A percentile compares a stretch with the other conserved stretches of the same genome.
These are phyloP conservation scores for Verticillium nubilum DNA, from an alignment of 2,329 filamentous ascomycete genomes.

Conservation along the genomic window DNA sequence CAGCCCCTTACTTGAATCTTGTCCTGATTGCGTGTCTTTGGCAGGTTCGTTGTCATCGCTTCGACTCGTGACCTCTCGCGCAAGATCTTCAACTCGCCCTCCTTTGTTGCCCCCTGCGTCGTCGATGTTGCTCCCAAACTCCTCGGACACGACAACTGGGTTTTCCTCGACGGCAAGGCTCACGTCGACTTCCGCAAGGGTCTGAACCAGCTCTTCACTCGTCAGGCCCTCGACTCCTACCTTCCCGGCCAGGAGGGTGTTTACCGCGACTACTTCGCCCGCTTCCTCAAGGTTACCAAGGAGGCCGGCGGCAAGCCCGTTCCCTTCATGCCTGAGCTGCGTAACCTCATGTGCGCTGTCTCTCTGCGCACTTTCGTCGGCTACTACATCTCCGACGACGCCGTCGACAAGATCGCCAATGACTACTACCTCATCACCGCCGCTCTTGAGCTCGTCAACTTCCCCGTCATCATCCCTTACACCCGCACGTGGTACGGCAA, in stretches of 20 bases:
- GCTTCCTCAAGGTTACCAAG: constrained; percentile 71
- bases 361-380: constrained; percentile 97
- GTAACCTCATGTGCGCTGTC: constrained; percentile 90
- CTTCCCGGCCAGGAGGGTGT: constrained; percentile 90
- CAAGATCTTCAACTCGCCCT: constrained; percentile 93
- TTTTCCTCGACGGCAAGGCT: constrained; percentile 90
- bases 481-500: constrained; percentile 98
- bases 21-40: constrained; percentile 1
- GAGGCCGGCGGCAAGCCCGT: constrained; percentile 66
- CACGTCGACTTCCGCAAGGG: constrained; percentile 98
- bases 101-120: constrained; percentile 91
- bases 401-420: constrained; percentile 89
- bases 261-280: constrained; percentile 79
- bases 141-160: constrained; percentile 88
- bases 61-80: constrained; percentile 91
- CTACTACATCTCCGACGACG: constrained; percentile 86
- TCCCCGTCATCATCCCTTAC: constrained; percentile 91
- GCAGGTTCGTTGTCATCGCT: constrained; percentile 92
- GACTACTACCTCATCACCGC: constrained; percentile 97
- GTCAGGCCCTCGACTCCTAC: constrained; percentile 79
- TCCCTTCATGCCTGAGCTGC: constrained; percentile 87
- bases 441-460: constrained; percentile 94
- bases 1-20: neutral
- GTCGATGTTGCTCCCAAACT: constrained; percentile 94
- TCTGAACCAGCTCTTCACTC: constrained; percentile 89